Percentiles rank a stretch among this genome's conserved stretches.
Conservation (phyloP, 345 rosid genomes). For the Arabidopsis thaliana region DNA sequence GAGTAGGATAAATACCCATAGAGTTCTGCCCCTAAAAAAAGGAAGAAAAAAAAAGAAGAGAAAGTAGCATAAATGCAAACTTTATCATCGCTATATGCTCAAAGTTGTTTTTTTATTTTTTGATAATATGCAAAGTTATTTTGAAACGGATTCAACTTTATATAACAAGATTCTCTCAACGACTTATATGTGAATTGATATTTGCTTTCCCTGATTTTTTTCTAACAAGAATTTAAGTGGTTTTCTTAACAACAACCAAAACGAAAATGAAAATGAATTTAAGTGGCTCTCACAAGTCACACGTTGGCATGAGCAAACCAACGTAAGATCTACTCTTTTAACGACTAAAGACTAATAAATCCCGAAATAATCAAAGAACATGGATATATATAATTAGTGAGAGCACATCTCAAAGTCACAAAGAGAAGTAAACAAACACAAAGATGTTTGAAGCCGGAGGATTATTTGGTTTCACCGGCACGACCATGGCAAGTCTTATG, state of each 20-base stretch:
- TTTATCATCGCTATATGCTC: too few species aligned
- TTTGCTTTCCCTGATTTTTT: not conserved
- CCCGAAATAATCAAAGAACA: not conserved
- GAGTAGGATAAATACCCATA: too few species aligned
- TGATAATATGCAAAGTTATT: too few species aligned
- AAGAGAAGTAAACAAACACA: not conserved
- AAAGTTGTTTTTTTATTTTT: too few species aligned
- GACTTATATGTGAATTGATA: not conserved
- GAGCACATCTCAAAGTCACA: not conserved
- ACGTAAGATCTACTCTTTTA: not conserved
- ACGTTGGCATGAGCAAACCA: not conserved
- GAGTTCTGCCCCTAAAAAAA: too few species aligned
- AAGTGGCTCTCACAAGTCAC: not conserved
- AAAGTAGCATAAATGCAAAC: too few species aligned
- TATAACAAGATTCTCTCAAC: too few species aligned
- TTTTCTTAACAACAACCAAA: too few species aligned
- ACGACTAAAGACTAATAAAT: not conserved
- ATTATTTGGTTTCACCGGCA: constrained; percentile 32
- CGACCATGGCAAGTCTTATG: constrained; percentile 47
- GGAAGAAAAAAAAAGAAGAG: too few species aligned
- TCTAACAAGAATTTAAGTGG: not conserved
- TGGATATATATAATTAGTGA: not conserved
- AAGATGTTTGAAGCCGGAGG: constrained; percentile 21
- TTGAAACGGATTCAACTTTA: too few species aligned
- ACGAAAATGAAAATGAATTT: not conserved